These are phyloP conservation scores for Nitzschia inconspicua DNA, from an alignment of 108 stramenopile species.

Conservation along the genomic window DNA sequence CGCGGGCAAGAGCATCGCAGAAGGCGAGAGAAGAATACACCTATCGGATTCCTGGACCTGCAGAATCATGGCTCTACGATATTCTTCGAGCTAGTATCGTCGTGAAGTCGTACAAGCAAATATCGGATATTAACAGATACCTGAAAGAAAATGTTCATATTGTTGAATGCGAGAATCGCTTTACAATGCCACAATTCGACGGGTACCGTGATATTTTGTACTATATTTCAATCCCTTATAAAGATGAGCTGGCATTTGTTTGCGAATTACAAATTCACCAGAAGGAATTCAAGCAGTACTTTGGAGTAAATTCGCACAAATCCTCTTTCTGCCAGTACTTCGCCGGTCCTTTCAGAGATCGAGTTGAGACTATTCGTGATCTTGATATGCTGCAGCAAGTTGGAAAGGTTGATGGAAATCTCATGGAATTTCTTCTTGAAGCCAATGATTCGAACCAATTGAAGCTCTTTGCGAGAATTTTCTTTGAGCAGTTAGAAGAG, in stretches of 20 bases:
- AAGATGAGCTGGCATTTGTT: conserved; percentile 25
- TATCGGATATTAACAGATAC: conserved; percentile 30
- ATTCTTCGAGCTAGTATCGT: conserved; percentile 25
- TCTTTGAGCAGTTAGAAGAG: conserved; percentile 30
- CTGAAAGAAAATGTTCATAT: conserved; percentile 32
- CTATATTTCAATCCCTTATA: conserved; percentile 31
- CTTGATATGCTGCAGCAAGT: conserved; percentile 26
- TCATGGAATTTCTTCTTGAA: conserved; percentile 29
- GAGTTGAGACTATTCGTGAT: conserved; percentile 17
- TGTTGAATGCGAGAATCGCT: conserved; percentile 31
- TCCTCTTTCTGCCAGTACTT: conserved; percentile 28
- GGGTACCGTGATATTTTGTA: conserved; percentile 37
- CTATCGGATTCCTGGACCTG: conserved; percentile 27
- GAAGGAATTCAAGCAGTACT: conserved; percentile 24
- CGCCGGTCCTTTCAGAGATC: conserved; percentile 11
- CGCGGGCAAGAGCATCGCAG: conserved; percentile 11
- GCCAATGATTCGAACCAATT: conserved; percentile 26
- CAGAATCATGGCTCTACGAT: conserved; percentile 32
- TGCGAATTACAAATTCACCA: conserved; percentile 38
- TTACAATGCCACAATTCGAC: conserved; percentile 28
- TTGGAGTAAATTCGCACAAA: conserved; percentile 23
- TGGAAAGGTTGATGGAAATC: conserved; percentile 19
- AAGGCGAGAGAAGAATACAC: conserved; percentile 33
- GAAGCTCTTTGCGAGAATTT: conserved; percentile 28
- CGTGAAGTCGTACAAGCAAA: conserved; percentile 29